Base-by-base conservation (phyloP, 306 rosid species). In the Mimosa pudica region DNA sequence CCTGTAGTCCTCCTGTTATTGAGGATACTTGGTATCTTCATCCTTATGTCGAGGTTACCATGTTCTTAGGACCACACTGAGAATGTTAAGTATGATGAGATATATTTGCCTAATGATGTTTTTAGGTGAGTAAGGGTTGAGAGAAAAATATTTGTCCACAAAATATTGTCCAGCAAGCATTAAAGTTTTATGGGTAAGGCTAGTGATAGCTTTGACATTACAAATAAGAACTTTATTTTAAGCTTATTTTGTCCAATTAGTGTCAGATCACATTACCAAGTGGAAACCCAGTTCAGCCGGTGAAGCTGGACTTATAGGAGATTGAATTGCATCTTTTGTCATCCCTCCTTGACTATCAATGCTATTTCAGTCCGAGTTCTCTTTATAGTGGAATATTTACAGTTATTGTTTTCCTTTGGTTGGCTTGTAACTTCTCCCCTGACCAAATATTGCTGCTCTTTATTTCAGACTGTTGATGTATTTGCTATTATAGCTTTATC, bases 401-500 rank as follows among this genome's bases (percentile, higher is more conserved):
- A 38, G 42, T 38, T 5, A 38, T 38, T 38, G 0, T 38, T 38
- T 5, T 38, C 42, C 42, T 38, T 38, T 38, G 42, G 42, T 5
- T 49, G 35, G 32, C 76, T 49, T 73, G 42, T 44, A 77, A 17
- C 36, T 52, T 84, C 51, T 69, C 63, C 64, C 61, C 44, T 84
- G 84, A 83, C 86, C 76, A 80, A 63, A 70, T 46, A 73, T 87
- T 70, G 47, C 71, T 77, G 33, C 77, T 83, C 77, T 90, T 72
- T 86, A 79, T 92, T 89, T 84, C 97, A 95, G 98, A 92, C 98
- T 77, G 98, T 95, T 90, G 98, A 95, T 88, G 98, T 95, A 80
- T 95, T 95, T 92, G 97, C 98, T 84, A 89, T 92, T 89, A 97
- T 95, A 90, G 96, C 97, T 85, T 91, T 95, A 86, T 95, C 97